Evolutionary conservation across 2,329 filamentous ascomycete species (phyloP), one percentile per base, ranked within the genome.

Genomic region (Aureobasidium sp.): DNA sequence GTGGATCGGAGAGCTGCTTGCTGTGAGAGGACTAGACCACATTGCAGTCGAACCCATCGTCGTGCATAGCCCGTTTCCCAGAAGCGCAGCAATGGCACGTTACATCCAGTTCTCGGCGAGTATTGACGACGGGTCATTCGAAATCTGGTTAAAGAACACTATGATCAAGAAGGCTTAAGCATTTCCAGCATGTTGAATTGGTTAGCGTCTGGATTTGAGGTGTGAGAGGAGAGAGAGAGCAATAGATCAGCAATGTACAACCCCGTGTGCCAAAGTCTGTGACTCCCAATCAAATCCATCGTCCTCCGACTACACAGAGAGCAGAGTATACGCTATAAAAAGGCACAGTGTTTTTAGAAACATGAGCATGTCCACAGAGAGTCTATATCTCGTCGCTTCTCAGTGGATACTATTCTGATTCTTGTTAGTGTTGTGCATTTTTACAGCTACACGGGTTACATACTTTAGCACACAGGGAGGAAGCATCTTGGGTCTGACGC

Each of bases 31-130:
- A 0, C 67, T 85, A 64, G 70, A 75, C 62, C 75, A 79, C 37
- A 64, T 87, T 45, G 77, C 79, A 37, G 78, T 87, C 3, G 71
- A 75, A 30, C 77, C 82, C 3, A 74, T 84, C 30, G 76, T 85
- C 14, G 80, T 82, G 64, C 77, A 80, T 65, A 81, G 82, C 69
- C 78, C 81, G 2, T 72, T 76, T 30, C 80, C 81, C 1, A 70
- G 68, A 10, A 82, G 79, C 21, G 78, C 79, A 61, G 78, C 77
- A 48, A 81, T 84, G 78, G 76, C 81, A 3, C 78, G 84, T 63
- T 85, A 82, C 68, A 80, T 84, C 2, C 79, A 82, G 29, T 83
- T 87, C 65, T 85, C 83, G 34, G 78, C 78, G 37, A 85, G 83
- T 59, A 80, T 87, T 21, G 81, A 85, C 64, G 78, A 72, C 7